phyloP scores from a whole-genome alignment of 306 rosid genomes.

The barrel medic (Medicago truncatula) region DNA sequence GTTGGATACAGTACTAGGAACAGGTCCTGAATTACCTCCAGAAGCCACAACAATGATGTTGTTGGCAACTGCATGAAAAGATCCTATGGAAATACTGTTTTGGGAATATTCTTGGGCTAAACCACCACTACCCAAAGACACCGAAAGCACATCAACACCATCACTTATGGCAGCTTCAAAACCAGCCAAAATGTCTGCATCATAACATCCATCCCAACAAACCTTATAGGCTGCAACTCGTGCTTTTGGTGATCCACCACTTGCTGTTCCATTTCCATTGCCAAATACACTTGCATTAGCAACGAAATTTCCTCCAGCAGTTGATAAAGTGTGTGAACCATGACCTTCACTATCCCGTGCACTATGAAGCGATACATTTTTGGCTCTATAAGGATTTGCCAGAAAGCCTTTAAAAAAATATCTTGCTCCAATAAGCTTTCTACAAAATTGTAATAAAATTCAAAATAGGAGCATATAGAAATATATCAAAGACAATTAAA shows the following conservation, averaged over 20 bases:
- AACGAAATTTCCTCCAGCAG: conserved; percentile 77
- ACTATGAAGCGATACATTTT: conserved; percentile 9
- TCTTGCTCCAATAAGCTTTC: conserved; percentile 89
- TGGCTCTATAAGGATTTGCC: no score
- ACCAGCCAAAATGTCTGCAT: conserved; percentile 74
- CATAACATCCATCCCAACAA: conserved; percentile 69
- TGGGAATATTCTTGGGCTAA: background rate
- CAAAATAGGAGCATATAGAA: background rate
- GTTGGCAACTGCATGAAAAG: conserved; percentile 63
- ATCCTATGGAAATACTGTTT: conserved; percentile 47
- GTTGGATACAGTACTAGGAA: conserved; percentile 9
- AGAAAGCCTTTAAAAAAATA: conserved; percentile 61
- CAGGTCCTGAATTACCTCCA: conserved; percentile 65
- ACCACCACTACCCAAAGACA: conserved; percentile 60
- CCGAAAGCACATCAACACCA: conserved; percentile 70
- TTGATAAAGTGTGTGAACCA: conserved; percentile 92
- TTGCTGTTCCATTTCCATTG: conserved; percentile 73
- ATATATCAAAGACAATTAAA: background rate
- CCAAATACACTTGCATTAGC: conserved; percentile 53
- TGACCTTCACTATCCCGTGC: conserved; percentile 73
- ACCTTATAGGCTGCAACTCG: conserved; percentile 81
- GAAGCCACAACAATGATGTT: conserved; percentile 58
- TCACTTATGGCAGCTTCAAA: conserved; percentile 79
- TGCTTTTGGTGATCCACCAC: conserved; percentile 88
- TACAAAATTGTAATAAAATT: conserved; percentile 3